A percentile compares a stretch with the other conserved stretches of the same genome.
Conservation (phyloP, 2,329 filamentous ascomycete genomes). For the Myriangium duriaei region DNA sequence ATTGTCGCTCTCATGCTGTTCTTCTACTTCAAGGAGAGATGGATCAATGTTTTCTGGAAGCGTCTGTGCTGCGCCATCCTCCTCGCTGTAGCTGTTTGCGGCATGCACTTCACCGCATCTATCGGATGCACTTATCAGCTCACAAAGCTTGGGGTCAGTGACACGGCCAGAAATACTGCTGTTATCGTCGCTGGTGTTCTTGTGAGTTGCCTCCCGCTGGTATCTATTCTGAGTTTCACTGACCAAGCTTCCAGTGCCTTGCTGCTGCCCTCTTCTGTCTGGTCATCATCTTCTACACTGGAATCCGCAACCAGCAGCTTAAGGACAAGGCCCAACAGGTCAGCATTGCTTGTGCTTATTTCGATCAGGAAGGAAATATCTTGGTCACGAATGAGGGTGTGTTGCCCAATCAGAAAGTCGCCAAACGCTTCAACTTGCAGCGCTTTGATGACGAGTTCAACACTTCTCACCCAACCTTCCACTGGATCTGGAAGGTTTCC, state of each 20-base stretch:
- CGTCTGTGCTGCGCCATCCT: conserved; percentile 52
- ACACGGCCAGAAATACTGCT: conserved; percentile 45
- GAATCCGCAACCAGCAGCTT: conserved; percentile 24
- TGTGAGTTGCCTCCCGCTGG: conserved; percentile 45
- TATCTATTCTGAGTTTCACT: neutral
- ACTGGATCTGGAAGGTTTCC: conserved; percentile 77
- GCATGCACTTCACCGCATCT: conserved; percentile 78
- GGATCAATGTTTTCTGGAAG: conserved; percentile 72
- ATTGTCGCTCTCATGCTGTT: conserved; percentile 60
- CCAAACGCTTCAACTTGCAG: conserved; percentile 58
- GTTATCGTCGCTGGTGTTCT: conserved; percentile 62
- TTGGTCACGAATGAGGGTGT: conserved; percentile 58
- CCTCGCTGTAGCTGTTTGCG: conserved; percentile 62
- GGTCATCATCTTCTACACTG: conserved; percentile 25
- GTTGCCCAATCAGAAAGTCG: conserved; percentile 63
- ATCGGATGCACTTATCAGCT: conserved; percentile 57
- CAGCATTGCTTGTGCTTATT: conserved; percentile 48
- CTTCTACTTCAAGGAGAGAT: conserved; percentile 62
- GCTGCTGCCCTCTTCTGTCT: conserved; percentile 26
- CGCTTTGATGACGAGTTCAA: conserved; percentile 64
- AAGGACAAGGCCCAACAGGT: conserved; percentile 40
- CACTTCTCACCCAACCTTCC: conserved; percentile 64
- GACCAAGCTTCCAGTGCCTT: conserved; percentile 22
- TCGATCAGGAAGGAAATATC: conserved; percentile 53
- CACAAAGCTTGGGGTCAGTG: conserved; percentile 29